Evolutionary conservation across 345 rosid species (phyloP), one percentile per base, ranked within the genome.

Genomic region (Chamaenerion angustifolium): DNA sequence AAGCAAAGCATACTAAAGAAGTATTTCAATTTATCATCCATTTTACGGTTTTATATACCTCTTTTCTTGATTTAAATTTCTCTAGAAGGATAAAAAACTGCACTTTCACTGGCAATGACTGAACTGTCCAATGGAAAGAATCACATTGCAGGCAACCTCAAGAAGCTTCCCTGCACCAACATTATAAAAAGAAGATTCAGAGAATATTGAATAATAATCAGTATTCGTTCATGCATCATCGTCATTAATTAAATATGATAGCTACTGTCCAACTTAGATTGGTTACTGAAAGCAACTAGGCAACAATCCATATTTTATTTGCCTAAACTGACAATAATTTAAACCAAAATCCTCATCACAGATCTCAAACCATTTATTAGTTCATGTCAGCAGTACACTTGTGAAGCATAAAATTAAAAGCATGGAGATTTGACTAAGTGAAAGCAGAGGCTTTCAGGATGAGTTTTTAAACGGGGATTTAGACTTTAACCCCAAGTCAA

Each of bases 131-230:
- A 76, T 51, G 43, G 72, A 60, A 41, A 74, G 86, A 19, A 81
- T 75, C 78, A 86, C 61, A 41, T 74, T 66, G 71, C 98, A 90
- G 13, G 88, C 84, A 46, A 86, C 77, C 67, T 90, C 95, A 79
- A 86, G 62, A 64, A 90, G 70, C 68, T 78, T 90, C 58, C 98
- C 98, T 90, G 94, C 35, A 16, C 9, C 19, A 18, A 1, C 12
- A 49, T 47, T 12, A 46, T 8, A 16, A 16, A 6, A 46, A 46
- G 10, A 16, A n/a, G n/a, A 49, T 4, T 5, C 3, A 18, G 9
- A 49, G 35, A 12, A 6, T 19, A 25, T 6, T 12, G 23, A 49
- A 7, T 49, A 49, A 49, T 21, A 15, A 23, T 8, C 17, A 12
- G 12, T 25, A 21, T 17, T 47, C 50, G 16, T 17, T 47, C 50